These are phyloP conservation scores for Abelmoschus esculentus DNA, from an alignment of 345 rosid species.

Conservation along the genomic window DNA sequence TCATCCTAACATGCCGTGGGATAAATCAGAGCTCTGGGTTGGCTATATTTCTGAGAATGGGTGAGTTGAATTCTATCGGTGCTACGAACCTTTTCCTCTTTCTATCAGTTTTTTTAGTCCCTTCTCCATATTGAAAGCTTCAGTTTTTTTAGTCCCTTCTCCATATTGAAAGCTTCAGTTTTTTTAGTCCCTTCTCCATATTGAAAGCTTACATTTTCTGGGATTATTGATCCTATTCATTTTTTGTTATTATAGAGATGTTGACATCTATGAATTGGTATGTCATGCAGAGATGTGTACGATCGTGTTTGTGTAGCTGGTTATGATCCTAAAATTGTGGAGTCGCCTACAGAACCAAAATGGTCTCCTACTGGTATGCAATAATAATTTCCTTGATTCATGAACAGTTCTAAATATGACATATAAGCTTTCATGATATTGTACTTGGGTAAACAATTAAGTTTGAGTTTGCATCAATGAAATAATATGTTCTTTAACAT, in stretches of 20 bases:
- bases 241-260: neutral
- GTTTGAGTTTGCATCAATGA: neutral
- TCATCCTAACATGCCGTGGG: conserved; percentile 98
- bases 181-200: neutral
- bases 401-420: neutral
- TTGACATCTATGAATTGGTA: conserved; percentile 7
- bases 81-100: neutral
- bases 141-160: neutral
- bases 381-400: neutral
- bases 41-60: conserved; percentile 76
- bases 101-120: neutral
- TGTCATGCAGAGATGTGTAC: conserved; percentile 49
- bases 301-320: conserved; percentile 78
- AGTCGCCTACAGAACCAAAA: conserved; percentile 90
- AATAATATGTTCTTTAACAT: neutral
- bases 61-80: conserved; percentile 28
- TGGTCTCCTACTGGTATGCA: conserved; percentile 79
- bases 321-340: conserved; percentile 53
- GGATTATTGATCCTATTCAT: neutral
- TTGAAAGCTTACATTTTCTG: neutral
- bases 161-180: neutral
- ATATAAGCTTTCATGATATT: neutral
- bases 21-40: conserved; percentile 87
- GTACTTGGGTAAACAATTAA: neutral
- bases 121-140: neutral